Base-by-base conservation (phyloP, 1,284 basidiomycete genomes). In the Malassezia nana region DNA sequence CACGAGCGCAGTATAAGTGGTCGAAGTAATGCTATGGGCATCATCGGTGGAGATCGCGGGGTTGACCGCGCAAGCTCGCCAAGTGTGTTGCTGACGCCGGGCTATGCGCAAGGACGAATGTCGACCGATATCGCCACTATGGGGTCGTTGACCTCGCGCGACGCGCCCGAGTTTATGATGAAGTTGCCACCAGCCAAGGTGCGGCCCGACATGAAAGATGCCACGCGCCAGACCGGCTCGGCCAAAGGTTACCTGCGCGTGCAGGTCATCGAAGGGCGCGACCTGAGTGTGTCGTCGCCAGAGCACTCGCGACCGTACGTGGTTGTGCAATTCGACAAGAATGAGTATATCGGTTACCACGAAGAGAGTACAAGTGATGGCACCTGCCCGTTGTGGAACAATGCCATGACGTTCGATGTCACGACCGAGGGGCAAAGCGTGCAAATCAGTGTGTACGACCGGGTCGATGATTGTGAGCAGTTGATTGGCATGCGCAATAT, bases 281-380 rank as follows among this genome's bases (percentile, higher is more conserved):
- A 82, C n/a, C 83, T 99, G 71, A 74, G 81, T 26, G 59, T 62
- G 40, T 57, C 58, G 33, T 54, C 60, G 29, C 56, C 62, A 7
- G 49, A 50, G 16, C 76, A 78, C 46, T 82, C 85, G 2, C 81
- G 85, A 20, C 94, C 92, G 12, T 98, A 98, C 74, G 88, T 90
- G 63, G 92, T 98, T 72, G 89, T 94, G 65, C 86, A 91, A 75
- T 98, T 96, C 76, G 92, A 99, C 78, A 88, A 96, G 77, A 96
- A 91, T 80, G 92, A 99, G 77, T 99, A 96, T 74, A 86, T 98
- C 72, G 85, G 84, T 39, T 74, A 83, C 84, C 20, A 81, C 81
- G 30, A 81, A 77, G 31, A 74, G 86, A 46, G 80, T 12, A 28
- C 26, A 15, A 30, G 79, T 33, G 54, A 63, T 15, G 63, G 65